A percentile compares a stretch with the other conserved stretches of the same genome.
These are phyloP conservation scores for Datisca glomerata DNA, from an alignment of 306 rosid species.

Conservation along the genomic window DNA sequence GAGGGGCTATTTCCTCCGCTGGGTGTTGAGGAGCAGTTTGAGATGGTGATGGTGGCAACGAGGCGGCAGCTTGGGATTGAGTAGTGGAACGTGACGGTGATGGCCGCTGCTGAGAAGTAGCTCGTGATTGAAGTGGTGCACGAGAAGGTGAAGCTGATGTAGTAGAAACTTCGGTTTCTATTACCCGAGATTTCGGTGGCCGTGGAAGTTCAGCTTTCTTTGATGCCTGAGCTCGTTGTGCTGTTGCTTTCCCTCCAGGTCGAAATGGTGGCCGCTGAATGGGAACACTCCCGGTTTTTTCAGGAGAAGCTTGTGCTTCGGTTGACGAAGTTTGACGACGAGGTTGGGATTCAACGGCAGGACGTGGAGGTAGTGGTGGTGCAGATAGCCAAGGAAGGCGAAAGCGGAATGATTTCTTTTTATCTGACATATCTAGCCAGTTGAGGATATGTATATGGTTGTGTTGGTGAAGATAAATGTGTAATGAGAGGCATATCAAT, in stretches of 20 bases:
- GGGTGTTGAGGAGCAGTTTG: too few relatives aligned
- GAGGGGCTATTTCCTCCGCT: background rate
- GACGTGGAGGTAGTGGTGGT: slow-evolving; percentile 4
- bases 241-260: slow-evolving; percentile 23
- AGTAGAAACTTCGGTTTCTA: background rate
- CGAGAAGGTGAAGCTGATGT: background rate
- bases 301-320: slow-evolving; percentile 19
- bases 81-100: slow-evolving; percentile 9
- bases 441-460: too few relatives aligned
- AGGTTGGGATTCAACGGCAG: slow-evolving; percentile 13
- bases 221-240: slow-evolving; percentile 6
- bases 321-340: slow-evolving; percentile 15
- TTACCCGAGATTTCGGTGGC: slow-evolving; percentile 6
- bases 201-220: slow-evolving; percentile 15
- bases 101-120: slow-evolving; percentile 8
- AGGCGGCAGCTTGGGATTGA: background rate
- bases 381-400: slow-evolving; percentile 49
- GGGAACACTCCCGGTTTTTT: background rate
- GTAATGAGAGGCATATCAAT: too few relatives aligned
- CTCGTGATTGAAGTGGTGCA: background rate
- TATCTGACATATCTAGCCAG: slow-evolving; percentile 49
- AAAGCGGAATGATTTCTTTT: slow-evolving; percentile 29
- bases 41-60: slow-evolving; percentile 5
- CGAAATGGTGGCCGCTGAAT: slow-evolving; percentile 26
- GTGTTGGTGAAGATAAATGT: too few relatives aligned